Evolutionary conservation across 495 filamentous ascomycete species (phyloP), one percentile per base, ranked within the genome.

Genomic region (Penicillium ochrochloron): DNA sequence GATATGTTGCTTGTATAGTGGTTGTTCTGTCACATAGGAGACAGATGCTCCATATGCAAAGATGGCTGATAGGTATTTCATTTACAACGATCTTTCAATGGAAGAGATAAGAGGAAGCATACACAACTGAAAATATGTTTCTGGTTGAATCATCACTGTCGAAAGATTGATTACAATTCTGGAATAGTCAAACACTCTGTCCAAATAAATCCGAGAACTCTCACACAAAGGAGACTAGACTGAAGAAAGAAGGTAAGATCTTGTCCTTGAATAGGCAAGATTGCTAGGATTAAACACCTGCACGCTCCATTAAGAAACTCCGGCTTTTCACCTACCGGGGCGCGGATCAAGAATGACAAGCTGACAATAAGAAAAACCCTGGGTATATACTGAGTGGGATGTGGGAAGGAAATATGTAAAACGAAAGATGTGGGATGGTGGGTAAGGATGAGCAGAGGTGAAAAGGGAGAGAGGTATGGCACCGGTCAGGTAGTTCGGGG

Each of bases 371-470:
- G 8, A n/a, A 57, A 57, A 56, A 63, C 42, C 57, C 59, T 61
- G 62, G 66, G 62, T 64, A 65, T 62, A 68, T 68, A 33, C 50
- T 33, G 39, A 55, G 44, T 37, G 52, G 31, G n/a, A 51, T 21
- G 21, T 41, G 10, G 23, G 15, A 46, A 53, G 42, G n/a, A 37
- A 55, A 55, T 53, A 31, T 55, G 10, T 35, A 3, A 56, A 53
- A 56, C 31, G 29, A 56, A 6, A 56, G 31, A 14, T 10, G 23
- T 42, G 10, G 37, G 21, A 14, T 37, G 23, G 54, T 5, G 34
- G 33, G 0, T 15, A 37, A 37, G 5, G 33, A 55, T 57, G 23
- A 44, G 56, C 31, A 42, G 7, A 5, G 39, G 14, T 31, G 25
- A 37, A 10, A 17, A 41, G 2, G 57, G 25, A 23, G 37, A 23